Evolutionary conservation across 2,329 filamentous ascomycete genomes (phyloP).

Genomic region (Macroventuria anomochaeta): DNA sequence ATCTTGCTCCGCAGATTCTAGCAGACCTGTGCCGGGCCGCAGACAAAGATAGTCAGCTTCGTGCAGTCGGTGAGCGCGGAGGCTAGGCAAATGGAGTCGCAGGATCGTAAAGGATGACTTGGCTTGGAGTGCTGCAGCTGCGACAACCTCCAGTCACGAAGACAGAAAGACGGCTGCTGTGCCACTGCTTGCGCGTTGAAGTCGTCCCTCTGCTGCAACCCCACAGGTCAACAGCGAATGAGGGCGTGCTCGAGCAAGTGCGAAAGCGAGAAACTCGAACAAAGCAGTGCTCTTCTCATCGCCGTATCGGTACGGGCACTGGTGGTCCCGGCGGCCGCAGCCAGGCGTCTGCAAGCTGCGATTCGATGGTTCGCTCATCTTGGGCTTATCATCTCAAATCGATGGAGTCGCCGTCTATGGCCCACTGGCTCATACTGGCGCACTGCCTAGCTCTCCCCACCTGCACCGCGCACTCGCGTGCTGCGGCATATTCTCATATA

Average conservation of each 20-base stretch:
- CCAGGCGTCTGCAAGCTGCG: slow-evolving; percentile 8
- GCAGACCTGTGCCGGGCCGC: slow-evolving; percentile 7
- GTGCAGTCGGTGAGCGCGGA: slow-evolving; percentile 17
- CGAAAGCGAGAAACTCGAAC: background rate
- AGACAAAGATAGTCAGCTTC: background rate
- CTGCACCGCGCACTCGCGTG: slow-evolving; percentile 7
- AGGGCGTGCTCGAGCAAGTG: background rate
- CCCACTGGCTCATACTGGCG: slow-evolving; percentile 63
- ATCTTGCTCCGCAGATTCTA: slow-evolving; percentile 4
- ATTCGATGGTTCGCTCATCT: slow-evolving; percentile 11
- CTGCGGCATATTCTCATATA: slow-evolving; percentile 16
- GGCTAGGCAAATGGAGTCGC: slow-evolving; percentile 17
- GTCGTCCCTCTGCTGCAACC: slow-evolving; percentile 5
- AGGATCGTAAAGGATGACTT: slow-evolving; percentile 9
- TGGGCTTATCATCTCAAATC: slow-evolving; percentile 13
- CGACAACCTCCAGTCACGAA: background rate
- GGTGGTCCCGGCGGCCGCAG: slow-evolving; percentile 4
- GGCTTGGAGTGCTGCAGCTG: slow-evolving; percentile 8
- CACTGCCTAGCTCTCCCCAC: slow-evolving; percentile 36
- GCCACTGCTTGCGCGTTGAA: slow-evolving; percentile 22
- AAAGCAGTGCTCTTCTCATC: slow-evolving; percentile 1
- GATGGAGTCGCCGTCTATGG: slow-evolving; percentile 55
- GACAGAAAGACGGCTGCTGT: slow-evolving; percentile 2
- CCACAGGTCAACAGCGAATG: slow-evolving; percentile 3
- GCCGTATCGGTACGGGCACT: slow-evolving; percentile 3